Base-by-base conservation (phyloP, 2,329 filamentous ascomycete species). In the Dactylonectria estremocensis region DNA sequence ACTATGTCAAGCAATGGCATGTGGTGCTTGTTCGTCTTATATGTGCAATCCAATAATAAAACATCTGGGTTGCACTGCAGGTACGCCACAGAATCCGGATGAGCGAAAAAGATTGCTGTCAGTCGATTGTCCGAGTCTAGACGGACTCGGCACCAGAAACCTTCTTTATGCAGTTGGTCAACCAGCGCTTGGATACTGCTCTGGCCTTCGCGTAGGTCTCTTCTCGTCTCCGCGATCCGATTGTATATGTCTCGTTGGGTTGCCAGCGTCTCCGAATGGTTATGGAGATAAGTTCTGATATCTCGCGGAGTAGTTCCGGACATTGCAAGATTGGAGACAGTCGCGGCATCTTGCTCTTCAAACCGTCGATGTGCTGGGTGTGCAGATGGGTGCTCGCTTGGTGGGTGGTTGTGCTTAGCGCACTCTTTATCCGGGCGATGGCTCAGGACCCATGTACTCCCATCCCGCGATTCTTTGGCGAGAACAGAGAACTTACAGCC, bases 171-270 rank as follows among this genome's bases (percentile, higher is more conserved):
- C 22, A 73, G 57, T 53, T 71, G 56, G 52, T 73, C 66, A 10
- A 55, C 64, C 55, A 75, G 66, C 40, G 73, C 66, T 37, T 72
- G 33, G 24, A 73, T 72, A 3, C 33, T 67, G 54, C 63, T 74
- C 59, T 75, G 66, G 22, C 72, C 70, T 52, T 68, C 59, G 20
- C 35, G 37, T 11, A 70, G 9, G 13, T 68, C 65, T 68, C 57
- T 58, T 62, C 60, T 67, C 31, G 48, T 40, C 5, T 58, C 64
- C 16, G 61, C 67, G 64, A 72, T 72, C 18, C 59, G 48, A 58
- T 73, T 74, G 35, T 73, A 73, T 10, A 76, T 63, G 63, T 74
- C 66, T 65, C 68, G 53, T 49, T 72, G 54, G 20, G 67, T 74
- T 56, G 67, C 69, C 5, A 72, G 18, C 2, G 68, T 64, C 33